Percentiles rank a stretch among this genome's conserved stretches.
Conservation (phyloP, 139 green algal genomes). For the Pycnococcus provasolii region DNA sequence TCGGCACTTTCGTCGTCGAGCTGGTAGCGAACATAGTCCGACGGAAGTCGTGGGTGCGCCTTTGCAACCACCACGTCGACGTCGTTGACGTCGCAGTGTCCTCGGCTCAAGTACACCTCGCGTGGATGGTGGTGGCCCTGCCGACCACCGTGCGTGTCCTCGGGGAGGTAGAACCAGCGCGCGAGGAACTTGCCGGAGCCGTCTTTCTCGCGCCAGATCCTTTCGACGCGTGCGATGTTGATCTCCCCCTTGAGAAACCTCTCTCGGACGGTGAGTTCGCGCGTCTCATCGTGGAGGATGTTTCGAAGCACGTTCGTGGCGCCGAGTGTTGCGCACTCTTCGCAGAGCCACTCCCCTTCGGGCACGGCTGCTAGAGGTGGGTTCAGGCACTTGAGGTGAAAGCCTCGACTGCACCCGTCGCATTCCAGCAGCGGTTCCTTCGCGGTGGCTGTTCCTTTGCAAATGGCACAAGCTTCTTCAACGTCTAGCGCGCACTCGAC, state of each 20-base stretch:
- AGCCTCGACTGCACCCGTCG: slow-evolving; percentile 68
- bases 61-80: slow-evolving; percentile 10
- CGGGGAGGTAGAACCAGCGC: slow-evolving; percentile 39
- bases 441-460: too few species aligned
- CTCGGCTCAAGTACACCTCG: slow-evolving; percentile 63
- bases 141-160: slow-evolving; percentile 74
- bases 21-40: slow-evolving; percentile 1
- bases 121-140: slow-evolving; percentile 61
- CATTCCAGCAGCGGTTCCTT: slow-evolving; percentile 64
- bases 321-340: slow-evolving; percentile 34
- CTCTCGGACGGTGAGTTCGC: slow-evolving; percentile 31
- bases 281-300: background rate
- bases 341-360: slow-evolving; percentile 64
- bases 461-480: too few species aligned
- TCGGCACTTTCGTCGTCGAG: background rate
- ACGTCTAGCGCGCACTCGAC: too few species aligned
- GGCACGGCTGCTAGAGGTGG: slow-evolving; percentile 61
- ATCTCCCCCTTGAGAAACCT: slow-evolving; percentile 40
- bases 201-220: slow-evolving; percentile 32
- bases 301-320: background rate
- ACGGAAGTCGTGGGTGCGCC: background rate
- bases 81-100: slow-evolving; percentile 35
- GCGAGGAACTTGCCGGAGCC: slow-evolving; percentile 13
- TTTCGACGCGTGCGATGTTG: slow-evolving; percentile 32
- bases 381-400: slow-evolving; percentile 68